A percentile compares a stretch with the other conserved stretches of the same genome.
Evolutionary conservation across 2,329 filamentous ascomycete genomes (phyloP).

Genomic region (Colletotrichum eremochloae): DNA sequence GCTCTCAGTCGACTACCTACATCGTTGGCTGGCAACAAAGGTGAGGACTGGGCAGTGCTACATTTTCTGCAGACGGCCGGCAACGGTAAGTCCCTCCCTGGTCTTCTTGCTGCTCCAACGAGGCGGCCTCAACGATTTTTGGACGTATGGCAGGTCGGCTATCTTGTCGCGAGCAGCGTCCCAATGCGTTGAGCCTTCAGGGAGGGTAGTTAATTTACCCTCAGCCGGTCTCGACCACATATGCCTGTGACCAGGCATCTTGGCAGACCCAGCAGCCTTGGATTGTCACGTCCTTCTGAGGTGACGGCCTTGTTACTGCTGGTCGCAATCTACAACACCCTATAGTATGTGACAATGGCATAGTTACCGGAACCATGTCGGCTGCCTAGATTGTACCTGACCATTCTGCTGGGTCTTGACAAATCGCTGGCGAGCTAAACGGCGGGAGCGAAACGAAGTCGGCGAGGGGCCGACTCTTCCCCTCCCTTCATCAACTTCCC

Average conservation of each 20-base stretch:
- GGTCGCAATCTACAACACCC: not conserved
- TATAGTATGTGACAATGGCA: not conserved
- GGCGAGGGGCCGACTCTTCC: not conserved
- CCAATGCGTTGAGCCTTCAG: too few species aligned
- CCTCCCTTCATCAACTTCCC: not conserved
- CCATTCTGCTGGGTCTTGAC: not conserved
- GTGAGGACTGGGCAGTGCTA: not conserved
- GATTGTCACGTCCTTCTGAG: not conserved
- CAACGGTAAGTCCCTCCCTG: not conserved
- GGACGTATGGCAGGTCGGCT: too few species aligned
- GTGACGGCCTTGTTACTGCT: not conserved
- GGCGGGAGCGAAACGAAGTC: slow-evolving; percentile 12
- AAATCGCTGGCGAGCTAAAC: not conserved
- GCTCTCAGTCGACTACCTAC: not conserved
- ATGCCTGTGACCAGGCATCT: not conserved
- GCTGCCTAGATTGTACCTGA: not conserved
- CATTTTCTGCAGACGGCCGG: not conserved
- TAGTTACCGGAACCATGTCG: not conserved
- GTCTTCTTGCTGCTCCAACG: not conserved
- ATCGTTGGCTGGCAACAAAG: not conserved
- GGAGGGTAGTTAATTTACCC: slow-evolving; percentile 20
- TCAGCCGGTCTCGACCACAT: slow-evolving; percentile 7
- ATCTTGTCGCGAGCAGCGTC: too few species aligned
- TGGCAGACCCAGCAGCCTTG: not conserved
- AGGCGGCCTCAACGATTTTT: too few species aligned